Evolutionary conservation across 169 alveolate species (phyloP), one percentile per base, ranked within the genome.

Genomic region (Cryptosporidium sp.): DNA sequence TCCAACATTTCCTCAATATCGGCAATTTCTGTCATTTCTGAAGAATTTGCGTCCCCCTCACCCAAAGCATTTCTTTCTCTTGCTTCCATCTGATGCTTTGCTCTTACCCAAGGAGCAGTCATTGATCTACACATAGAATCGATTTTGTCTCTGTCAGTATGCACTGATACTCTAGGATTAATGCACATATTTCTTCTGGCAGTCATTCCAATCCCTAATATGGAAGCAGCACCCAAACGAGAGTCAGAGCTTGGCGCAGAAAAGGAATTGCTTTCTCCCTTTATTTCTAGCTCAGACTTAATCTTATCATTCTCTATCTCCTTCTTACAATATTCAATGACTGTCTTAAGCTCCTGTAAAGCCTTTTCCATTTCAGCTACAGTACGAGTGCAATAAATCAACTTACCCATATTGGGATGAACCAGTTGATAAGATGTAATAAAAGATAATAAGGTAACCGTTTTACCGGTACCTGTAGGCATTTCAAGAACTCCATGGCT

Each of bases 391-490:
- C 99, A 97, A 85, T 95, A 97, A 35, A 96, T 92, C 59, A 97
- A 87, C 93, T 96, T 94, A 23, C 95, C 95, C 61, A 91, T 85
- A 33, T 94, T 96, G 3, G 98, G 98, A 75, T 94, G 94, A 43
- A 94, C 92, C 70, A 95, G 93, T 86, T 96, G 98, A 85, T 96
- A 97, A 29, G 98, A 94, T 21, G 98, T 93, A 48, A 97, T 95
- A 45, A 97, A 92, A 33, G 99, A 95, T 61, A 98, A 92, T 48
- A 98, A 91, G n/a, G 99, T 96, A 51, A 97, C 99, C 9, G 99
- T 98, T 85, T 98, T 98, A 16, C 99, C 99, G 73, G 99, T 97
- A 12, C 99, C 99, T 16, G 99, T 98, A 35, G 99, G 99, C 99
- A 97, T 98, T 85, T 97, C 99, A 84, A 98, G 92, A 21, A 97